Base-by-base conservation (phyloP, 2,329 filamentous ascomycete species). In the Apiospora hydei region DNA sequence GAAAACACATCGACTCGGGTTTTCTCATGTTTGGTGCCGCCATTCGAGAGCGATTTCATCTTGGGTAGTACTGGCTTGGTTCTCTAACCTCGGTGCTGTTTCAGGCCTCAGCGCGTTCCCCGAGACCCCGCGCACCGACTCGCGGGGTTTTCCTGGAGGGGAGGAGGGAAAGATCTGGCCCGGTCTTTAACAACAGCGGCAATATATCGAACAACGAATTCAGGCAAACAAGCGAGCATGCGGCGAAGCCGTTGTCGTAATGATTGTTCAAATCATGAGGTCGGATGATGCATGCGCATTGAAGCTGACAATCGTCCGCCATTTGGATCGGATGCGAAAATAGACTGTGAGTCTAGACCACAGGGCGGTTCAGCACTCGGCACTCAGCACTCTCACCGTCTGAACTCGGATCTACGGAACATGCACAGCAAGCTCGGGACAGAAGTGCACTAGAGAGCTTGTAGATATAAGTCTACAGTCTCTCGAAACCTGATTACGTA, bases 21-120 rank as follows among this genome's bases (percentile, higher is more conserved):
- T n/a, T 41, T 34, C n/a, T 41, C 34, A 11, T 2, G 34, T 64
- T 64, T 41, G 34, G n/a, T 3, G 18, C 10, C 7, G 11, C 21
- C 8, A 13, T 41, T n/a, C 4, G 57, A n/a, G 18, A n/a, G 3
- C 14, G 34, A n/a, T 41, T 38, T 41, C 57, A 64, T 64, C 34
- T 34, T n/a, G 11, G 30, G 34, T 64, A 10, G 34, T 64, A 41
- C 6, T n/a, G 57, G 34, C 14, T 13, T 8, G 3, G 10, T n/a
- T 64, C 34, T 64, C 57, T 64, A 41, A 64, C 57, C 57, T 41
- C 57, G 21, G 34, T 34, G 57, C 34, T 14, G 57, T 64, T 64
- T 64, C 57, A 64, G 14, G 18, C 21, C n/a, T 41, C 34, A 11
- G 21, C 34, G 30, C 34, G 18, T 34, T 18, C 57, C 57, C 57